Evolutionary conservation across 2,329 filamentous ascomycete species (phyloP).

Genomic region (Botrytis porri): DNA sequence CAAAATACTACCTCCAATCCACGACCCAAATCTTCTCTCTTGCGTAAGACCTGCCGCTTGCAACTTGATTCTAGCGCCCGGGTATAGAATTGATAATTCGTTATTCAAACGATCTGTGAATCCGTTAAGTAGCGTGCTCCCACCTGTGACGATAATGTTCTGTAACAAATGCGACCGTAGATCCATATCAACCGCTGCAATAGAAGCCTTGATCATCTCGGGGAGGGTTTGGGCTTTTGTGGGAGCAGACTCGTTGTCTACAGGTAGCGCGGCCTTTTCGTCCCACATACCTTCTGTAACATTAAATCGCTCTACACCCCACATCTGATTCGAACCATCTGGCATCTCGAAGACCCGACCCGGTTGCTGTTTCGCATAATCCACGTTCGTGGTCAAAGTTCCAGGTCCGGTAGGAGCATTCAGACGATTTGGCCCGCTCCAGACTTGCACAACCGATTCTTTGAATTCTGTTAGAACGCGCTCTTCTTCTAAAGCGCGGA

Average conservation of each 20-base stretch:
- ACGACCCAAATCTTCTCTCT: constrained; percentile 87
- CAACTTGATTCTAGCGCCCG: constrained; percentile 81
- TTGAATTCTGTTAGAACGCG: constrained; percentile 94
- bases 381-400: constrained; percentile 59
- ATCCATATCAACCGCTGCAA: constrained; percentile 84
- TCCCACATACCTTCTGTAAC: constrained; percentile 91
- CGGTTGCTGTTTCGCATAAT: constrained; percentile 67
- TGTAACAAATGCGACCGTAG: constrained; percentile 76
- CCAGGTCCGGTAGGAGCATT: constrained; percentile 48
- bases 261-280: constrained; percentile 65
- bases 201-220: constrained; percentile 72
- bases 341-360: constrained; percentile 95
- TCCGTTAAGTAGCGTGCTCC: constrained; percentile 80
- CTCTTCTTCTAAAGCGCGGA: constrained; percentile 83
- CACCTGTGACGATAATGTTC: constrained; percentile 92
- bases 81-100: constrained; percentile 78
- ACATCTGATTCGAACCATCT: constrained; percentile 93
- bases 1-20: constrained; percentile 95
- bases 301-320: constrained; percentile 81
- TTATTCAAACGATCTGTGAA: constrained; percentile 87
- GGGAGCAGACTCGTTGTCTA: constrained; percentile 45
- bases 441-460: constrained; percentile 92
- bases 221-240: constrained; percentile 78
- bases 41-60: constrained; percentile 81
- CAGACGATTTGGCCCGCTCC: constrained; percentile 75